Evolutionary conservation across 805 yeast genomes (phyloP).

Genomic region (Metschnikowia cerradonensis): DNA sequence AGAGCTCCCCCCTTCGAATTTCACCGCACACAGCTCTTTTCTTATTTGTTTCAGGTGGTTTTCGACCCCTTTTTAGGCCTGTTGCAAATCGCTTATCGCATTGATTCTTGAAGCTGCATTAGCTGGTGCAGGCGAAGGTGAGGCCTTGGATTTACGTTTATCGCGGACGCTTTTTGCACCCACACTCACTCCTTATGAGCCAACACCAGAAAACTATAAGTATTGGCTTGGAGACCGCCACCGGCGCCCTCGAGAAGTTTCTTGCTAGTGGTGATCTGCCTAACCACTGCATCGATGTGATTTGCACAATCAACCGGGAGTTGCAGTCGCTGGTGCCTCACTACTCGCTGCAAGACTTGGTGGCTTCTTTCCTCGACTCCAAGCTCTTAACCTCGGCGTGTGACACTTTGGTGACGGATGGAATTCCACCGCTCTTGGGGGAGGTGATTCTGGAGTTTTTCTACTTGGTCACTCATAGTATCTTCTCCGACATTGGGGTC

Average conservation of each 20-base stretch:
- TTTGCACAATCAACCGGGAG: conserved; percentile 13
- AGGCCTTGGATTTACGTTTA: neutral
- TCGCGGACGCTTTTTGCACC: conserved; percentile 2
- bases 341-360: conserved; percentile 8
- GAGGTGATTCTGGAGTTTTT: conserved; percentile 10
- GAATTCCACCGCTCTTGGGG: conserved; percentile 3
- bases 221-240: conserved; percentile 13
- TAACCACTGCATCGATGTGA: conserved; percentile 10
- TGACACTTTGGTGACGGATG: conserved; percentile 9
- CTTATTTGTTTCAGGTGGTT: neutral
- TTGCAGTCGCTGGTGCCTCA: conserved; percentile 7
- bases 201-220: conserved; percentile 10
- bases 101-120: neutral
- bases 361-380: conserved; percentile 10
- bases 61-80: neutral
- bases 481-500: conserved; percentile 9
- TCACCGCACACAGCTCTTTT: neutral
- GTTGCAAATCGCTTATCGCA: neutral
- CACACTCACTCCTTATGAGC: conserved; percentile 4
- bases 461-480: conserved; percentile 9
- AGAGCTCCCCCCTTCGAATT: neutral
- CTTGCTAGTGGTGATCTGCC: conserved; percentile 12
- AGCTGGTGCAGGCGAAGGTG: neutral
- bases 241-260: conserved; percentile 12
- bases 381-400: conserved; percentile 12